These are phyloP conservation scores for Talaromyces proteolyticus DNA, from an alignment of 495 filamentous ascomycete species.

Conservation along the genomic window DNA sequence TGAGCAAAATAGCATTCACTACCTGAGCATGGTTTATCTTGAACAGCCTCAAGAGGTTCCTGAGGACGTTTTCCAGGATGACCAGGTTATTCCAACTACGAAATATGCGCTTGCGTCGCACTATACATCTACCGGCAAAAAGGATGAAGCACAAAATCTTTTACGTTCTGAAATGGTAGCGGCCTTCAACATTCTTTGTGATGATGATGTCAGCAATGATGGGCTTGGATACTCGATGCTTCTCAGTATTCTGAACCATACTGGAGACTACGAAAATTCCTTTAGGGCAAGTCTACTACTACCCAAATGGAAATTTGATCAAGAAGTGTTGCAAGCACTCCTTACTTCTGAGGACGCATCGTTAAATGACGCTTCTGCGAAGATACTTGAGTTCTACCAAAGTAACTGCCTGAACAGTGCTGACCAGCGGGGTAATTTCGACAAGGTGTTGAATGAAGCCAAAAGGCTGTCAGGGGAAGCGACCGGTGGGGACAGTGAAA, in stretches of 20 bases:
- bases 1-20: background rate
- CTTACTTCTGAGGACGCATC: background rate
- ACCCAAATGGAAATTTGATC: slow-evolving; percentile 1
- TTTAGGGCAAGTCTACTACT: background rate
- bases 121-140: slow-evolving; percentile 3
- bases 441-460: too few species aligned
- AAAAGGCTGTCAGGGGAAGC: too few species aligned
- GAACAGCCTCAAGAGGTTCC: background rate
- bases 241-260: background rate
- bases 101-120: slow-evolving; percentile 5
- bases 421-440: too few species aligned
- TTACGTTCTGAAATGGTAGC: slow-evolving; percentile 6
- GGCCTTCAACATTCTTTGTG: slow-evolving; percentile 8
- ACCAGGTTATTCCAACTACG: background rate
- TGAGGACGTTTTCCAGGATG: background rate
- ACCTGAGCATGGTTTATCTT: background rate
- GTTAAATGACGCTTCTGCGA: too few species aligned
- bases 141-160: slow-evolving; percentile 2
- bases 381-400: too few species aligned
- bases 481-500: background rate
- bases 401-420: too few species aligned
- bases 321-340: background rate
- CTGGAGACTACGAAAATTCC: slow-evolving; percentile 9
- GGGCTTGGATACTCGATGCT: background rate
- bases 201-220: slow-evolving; percentile 8